Conservation (phyloP, 306 rosid genomes). For the Vigna reflexopilosa region DNA sequence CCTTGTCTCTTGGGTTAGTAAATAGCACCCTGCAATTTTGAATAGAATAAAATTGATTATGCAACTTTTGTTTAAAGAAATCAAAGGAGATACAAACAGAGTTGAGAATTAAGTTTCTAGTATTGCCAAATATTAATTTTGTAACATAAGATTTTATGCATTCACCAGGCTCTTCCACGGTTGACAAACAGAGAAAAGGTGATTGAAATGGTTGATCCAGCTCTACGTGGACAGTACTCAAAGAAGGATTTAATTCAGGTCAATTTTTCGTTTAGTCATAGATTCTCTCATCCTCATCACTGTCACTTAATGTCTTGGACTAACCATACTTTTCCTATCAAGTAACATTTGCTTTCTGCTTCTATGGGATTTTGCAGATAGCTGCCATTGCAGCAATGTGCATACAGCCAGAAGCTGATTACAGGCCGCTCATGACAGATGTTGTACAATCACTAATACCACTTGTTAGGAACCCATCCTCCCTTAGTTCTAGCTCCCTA, state of each 20-base stretch:
- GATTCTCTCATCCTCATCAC: constrained; percentile 2
- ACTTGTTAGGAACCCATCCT: constrained; percentile 62
- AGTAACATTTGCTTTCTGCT: constrained; percentile 25
- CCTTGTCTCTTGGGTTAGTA: constrained; percentile 94
- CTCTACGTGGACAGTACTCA: constrained; percentile 76
- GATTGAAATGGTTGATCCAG: constrained; percentile 90
- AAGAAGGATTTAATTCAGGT: constrained; percentile 96
- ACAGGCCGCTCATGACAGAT: constrained; percentile 92
- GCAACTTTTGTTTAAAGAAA: constrained; percentile 6
- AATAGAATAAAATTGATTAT: neutral
- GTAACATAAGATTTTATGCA: constrained; percentile 13
- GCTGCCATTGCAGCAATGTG: constrained; percentile 99
- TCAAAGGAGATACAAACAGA: neutral
- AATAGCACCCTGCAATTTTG: constrained; percentile 14
- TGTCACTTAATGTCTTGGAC: constrained; percentile 18
- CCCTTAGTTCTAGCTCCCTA: constrained; percentile 53
- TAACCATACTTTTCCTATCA: constrained; percentile 15
- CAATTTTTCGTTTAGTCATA: constrained; percentile 4
- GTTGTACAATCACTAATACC: constrained; percentile 92
- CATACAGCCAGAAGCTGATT: constrained; percentile 96
- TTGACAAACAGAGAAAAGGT: constrained; percentile 85
- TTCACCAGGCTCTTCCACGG: constrained; percentile 88
- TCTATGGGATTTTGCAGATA: constrained; percentile 49
- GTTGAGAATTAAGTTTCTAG: neutral
- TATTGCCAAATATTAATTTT: neutral